Evolutionary conservation across 345 rosid species (phyloP).

Genomic region (Hypericum perforatum): DNA sequence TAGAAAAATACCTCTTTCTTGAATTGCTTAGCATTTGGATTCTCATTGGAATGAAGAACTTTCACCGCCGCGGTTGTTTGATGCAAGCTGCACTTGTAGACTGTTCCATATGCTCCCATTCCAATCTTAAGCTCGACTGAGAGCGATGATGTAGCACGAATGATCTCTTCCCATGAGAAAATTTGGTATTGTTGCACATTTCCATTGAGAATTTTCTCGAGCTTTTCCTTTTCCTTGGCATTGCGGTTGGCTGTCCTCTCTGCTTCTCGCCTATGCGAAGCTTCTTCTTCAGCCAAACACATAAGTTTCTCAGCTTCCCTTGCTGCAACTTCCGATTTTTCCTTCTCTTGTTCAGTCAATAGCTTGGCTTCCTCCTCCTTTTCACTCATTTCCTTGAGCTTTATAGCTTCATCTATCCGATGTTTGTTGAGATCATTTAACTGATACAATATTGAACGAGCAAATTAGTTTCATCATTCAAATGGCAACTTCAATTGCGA

Average conservation of each 20-base stretch:
- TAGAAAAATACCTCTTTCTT: conserved; percentile 81
- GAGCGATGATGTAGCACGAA: conserved; percentile 66
- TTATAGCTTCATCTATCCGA: conserved; percentile 42
- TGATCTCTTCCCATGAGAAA: conserved; percentile 79
- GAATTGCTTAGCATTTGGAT: conserved; percentile 50
- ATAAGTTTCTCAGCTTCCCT: conserved; percentile 41
- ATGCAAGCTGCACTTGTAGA: conserved; percentile 56
- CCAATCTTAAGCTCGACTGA: conserved; percentile 63
- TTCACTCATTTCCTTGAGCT: conserved; percentile 38
- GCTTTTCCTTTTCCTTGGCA: conserved; percentile 60
- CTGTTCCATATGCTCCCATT: conserved; percentile 73
- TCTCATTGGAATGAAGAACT: conserved; percentile 63
- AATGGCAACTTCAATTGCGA: not conserved
- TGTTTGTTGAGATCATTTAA: conserved; percentile 35
- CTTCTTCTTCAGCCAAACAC: conserved; percentile 24
- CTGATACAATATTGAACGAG: conserved; percentile 23
- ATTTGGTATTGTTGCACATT: conserved; percentile 36
- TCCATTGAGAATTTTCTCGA: conserved; percentile 49
- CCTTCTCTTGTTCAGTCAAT: conserved; percentile 48
- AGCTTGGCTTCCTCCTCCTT: conserved; percentile 51
- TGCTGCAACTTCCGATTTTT: conserved; percentile 43
- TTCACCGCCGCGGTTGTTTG: conserved; percentile 77
- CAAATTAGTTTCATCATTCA: conserved; percentile 7
- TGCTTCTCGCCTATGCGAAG: conserved; percentile 43
- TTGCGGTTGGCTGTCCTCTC: conserved; percentile 47